Percentiles rank a stretch among this genome's conserved stretches.
Evolutionary conservation across 805 yeast genomes (phyloP).

Genomic region (Komagataella pseudopastoris): DNA sequence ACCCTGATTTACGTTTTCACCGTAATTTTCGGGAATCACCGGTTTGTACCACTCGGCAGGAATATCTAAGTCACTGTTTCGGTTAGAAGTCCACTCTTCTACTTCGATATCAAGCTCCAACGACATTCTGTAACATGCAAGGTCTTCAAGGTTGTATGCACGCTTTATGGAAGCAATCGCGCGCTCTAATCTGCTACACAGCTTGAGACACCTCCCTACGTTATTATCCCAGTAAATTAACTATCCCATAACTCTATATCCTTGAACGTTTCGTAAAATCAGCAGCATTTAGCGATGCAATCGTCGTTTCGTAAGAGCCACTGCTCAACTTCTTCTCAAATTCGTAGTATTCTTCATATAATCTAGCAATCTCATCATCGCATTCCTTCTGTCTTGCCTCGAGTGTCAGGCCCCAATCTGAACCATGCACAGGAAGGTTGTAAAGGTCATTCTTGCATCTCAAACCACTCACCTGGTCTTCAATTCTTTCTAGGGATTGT

Average conservation of each 20-base stretch:
- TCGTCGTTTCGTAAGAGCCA: background rate
- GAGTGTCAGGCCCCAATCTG: background rate
- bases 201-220: background rate
- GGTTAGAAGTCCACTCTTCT: background rate
- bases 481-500: background rate
- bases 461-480: background rate
- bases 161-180: background rate
- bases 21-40: background rate
- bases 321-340: background rate
- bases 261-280: background rate
- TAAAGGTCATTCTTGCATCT: background rate
- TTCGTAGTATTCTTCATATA: background rate
- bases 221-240: slow-evolving; percentile 1
- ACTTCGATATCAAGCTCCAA: background rate
- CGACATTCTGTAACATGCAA: background rate
- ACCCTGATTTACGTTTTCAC: background rate
- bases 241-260: background rate
- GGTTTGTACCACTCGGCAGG: background rate
- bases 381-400: background rate
- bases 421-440: background rate
- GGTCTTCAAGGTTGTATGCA: background rate
- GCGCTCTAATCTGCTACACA: background rate
- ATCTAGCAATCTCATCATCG: background rate
- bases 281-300: background rate
- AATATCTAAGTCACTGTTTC: background rate